Evolutionary conservation across 768 basidiomycete genomes (phyloP), one percentile per base, ranked within the genome.

Genomic region (Trametes cubensis): DNA sequence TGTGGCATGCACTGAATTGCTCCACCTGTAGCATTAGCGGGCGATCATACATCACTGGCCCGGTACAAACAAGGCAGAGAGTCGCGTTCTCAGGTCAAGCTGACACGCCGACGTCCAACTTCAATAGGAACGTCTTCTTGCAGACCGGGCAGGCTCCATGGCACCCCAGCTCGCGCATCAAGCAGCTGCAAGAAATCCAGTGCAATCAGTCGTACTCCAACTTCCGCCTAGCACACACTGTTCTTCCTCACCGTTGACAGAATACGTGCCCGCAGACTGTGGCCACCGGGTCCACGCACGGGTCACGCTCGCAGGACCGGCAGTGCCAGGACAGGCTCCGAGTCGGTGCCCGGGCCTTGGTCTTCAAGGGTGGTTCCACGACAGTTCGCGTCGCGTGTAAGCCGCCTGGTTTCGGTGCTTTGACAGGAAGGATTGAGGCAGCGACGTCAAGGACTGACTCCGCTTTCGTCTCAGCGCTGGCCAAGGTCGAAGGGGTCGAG

Each of bases 91-190:
- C 17, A n/a, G 18, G 30, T 55, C 41, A 55, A 4, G 3, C 17
- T 8, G 13, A 17, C 4, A 34, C 55, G 4, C 28, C 55, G 17
- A 58, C 57, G 41, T 58, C 57, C 26, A 58, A 20, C 40, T 28
- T 58, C 7, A 58, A 3, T 23, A 58, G 20, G 40, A 58, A 50
- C 39, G 42, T n/a, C 48, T 50, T 58, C 48, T 30, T 28, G 48
- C 48, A 58, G 18, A 58, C 57, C 13, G 57, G 57, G 14, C 57
- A 58, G 17, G 38, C 14, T 6, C 57, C 48, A 30, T 50, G 48
- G 6, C 11, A 18, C 25, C 8, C 11, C 7, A 58, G 38, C 13
- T 58, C 48, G 10, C 40, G 38, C 6, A 50, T 20, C 18, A 58
- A 20, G n/a, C 57, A 58, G 11, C 57, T 58, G 21, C 14, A 11